Conservation (phyloP, 1,284 basidiomycete species). For the Termitomyces sp. region DNA sequence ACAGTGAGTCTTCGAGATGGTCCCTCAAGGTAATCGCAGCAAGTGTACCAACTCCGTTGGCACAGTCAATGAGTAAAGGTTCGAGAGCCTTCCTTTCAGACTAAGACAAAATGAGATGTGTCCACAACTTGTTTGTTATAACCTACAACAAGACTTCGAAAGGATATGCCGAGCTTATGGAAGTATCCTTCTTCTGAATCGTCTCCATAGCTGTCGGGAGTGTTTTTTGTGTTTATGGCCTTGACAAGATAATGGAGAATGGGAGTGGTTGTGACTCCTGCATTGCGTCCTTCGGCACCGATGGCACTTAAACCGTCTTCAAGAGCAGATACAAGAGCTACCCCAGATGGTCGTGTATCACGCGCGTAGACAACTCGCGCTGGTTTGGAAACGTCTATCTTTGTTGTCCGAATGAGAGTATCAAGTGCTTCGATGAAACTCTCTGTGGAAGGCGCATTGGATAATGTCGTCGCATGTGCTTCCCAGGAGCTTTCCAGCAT, state of each 20-base stretch:
- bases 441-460: slow-evolving; percentile 77
- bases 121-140: slow-evolving; percentile 1
- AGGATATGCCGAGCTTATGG: slow-evolving; percentile 81
- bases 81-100: slow-evolving; percentile 54
- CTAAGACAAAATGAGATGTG: slow-evolving; percentile 30
- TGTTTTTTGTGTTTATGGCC: slow-evolving; percentile 81
- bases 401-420: slow-evolving; percentile 57
- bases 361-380: slow-evolving; percentile 86
- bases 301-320: slow-evolving; percentile 80
- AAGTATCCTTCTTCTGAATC: slow-evolving; percentile 88
- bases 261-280: slow-evolving; percentile 90
- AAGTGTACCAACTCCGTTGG: slow-evolving; percentile 92
- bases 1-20: slow-evolving; percentile 51
- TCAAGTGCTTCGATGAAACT: slow-evolving; percentile 70
- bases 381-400: slow-evolving; percentile 78
- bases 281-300: slow-evolving; percentile 59
- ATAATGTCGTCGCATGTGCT: slow-evolving; percentile 79
- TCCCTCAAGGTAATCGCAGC: slow-evolving; percentile 57
- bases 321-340: slow-evolving; percentile 77
- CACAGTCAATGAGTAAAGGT: slow-evolving; percentile 87
- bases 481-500: slow-evolving; percentile 99
- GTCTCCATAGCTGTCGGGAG: slow-evolving; percentile 74
- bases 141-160: slow-evolving; percentile 82
- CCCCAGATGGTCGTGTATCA: slow-evolving; percentile 90
- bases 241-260: slow-evolving; percentile 95